Evolutionary conservation across 768 basidiomycete species (phyloP).

Genomic region (Podaxis sp.): DNA sequence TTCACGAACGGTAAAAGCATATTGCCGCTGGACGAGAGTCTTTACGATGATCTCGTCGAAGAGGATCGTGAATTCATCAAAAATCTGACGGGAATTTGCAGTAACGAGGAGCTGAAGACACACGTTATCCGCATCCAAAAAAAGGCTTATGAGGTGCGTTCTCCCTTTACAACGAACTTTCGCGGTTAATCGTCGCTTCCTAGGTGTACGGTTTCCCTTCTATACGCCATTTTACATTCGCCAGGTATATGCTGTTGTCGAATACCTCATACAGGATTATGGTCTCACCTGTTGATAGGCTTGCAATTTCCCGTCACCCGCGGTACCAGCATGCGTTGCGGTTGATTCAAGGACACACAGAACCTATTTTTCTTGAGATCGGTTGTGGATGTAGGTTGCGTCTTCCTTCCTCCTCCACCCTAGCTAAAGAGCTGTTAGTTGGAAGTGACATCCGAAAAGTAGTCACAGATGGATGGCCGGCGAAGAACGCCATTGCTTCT

Average conservation of each 20-base stretch:
- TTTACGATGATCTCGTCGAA: conserved; percentile 27
- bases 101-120: conserved; percentile 35
- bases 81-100: conserved; percentile 32
- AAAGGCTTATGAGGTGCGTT: conserved; percentile 33
- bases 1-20: no score
- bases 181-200: not conserved
- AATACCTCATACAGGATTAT: not conserved
- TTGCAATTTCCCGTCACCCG: conserved; percentile 33
- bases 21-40: conserved; percentile 24
- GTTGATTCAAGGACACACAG: conserved; percentile 23
- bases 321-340: conserved; percentile 31
- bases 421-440: conserved; percentile 25
- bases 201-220: conserved; percentile 32
- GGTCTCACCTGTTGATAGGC: conserved; percentile 13
- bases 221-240: conserved; percentile 35
- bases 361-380: conserved; percentile 38
- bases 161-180: not conserved
- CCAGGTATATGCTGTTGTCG: conserved; percentile 23
- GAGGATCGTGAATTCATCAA: conserved; percentile 37
- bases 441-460: conserved; percentile 41
- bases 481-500: conserved; percentile 33
- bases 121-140: conserved; percentile 37
- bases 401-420: not conserved
- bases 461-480: conserved; percentile 39
- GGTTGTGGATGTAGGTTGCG: conserved; percentile 40